Percentiles rank a stretch among this genome's conserved stretches.
Conservation (phyloP, 2,329 filamentous ascomycete genomes). For the Nothophaeocryptopus gaeumannii region DNA sequence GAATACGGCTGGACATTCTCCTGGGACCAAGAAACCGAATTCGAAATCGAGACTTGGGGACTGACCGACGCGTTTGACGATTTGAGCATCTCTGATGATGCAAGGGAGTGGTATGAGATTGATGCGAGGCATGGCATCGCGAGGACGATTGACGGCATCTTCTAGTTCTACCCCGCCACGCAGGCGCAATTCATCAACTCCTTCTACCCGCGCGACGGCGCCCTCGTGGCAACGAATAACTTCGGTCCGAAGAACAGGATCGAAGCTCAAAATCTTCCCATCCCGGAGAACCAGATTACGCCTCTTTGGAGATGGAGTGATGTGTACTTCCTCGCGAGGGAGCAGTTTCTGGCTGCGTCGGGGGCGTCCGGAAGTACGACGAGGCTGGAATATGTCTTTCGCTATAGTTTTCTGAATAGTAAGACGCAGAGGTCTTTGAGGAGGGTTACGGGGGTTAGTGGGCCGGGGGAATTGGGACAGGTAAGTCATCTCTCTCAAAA, state of each 20-base stretch:
- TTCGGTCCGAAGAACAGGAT: neutral
- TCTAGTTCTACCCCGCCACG: too few relatives aligned
- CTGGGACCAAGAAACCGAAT: too few relatives aligned
- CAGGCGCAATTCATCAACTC: too few relatives aligned
- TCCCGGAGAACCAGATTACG: neutral
- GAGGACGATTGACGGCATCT: too few relatives aligned
- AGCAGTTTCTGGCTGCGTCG: neutral
- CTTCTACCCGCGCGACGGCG: neutral
- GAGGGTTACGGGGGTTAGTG: neutral
- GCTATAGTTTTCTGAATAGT: neutral
- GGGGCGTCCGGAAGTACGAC: neutral
- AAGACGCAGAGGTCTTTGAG: slow-evolving; percentile 1
- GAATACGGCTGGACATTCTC: neutral
- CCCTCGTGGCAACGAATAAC: slow-evolving; percentile 1
- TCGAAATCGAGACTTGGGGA: neutral
- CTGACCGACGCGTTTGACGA: slow-evolving; percentile 1
- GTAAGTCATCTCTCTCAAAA: neutral
- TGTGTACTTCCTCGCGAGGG: slow-evolving; percentile 6
- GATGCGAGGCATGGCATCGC: too few relatives aligned
- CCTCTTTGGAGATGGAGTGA: slow-evolving; percentile 7
- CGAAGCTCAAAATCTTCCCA: too few relatives aligned
- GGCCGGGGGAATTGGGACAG: neutral
- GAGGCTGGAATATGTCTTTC: slow-evolving; percentile 8
- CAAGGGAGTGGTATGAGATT: too few relatives aligned
- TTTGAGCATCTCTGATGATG: neutral